Percentiles rank a stretch among this genome's conserved stretches.
These are phyloP conservation scores for Lignosus rhinocerotis DNA, from an alignment of 1,284 basidiomycete genomes.

Conservation along the genomic window DNA sequence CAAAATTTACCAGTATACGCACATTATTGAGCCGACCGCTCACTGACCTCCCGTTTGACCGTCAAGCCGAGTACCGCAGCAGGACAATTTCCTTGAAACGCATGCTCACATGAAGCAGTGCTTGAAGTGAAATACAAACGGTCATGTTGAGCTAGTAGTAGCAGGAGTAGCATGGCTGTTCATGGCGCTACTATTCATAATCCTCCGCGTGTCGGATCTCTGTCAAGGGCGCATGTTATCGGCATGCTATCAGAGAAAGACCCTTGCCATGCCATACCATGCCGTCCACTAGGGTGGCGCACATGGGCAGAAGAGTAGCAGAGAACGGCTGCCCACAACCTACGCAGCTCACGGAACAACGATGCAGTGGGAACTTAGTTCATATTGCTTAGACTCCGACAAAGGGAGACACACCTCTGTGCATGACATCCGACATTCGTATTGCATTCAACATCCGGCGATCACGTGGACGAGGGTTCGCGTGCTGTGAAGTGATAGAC, in stretches of 20 bases:
- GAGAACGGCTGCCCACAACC: neutral
- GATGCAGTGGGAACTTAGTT: neutral
- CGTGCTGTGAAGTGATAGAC: too few relatives aligned
- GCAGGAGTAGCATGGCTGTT: neutral
- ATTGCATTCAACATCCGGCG: too few relatives aligned
- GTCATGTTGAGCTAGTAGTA: neutral
- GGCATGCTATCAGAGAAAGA: neutral
- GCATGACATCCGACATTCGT: neutral
- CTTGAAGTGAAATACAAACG: too few relatives aligned
- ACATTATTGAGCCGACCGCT: too few relatives aligned
- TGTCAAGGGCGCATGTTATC: neutral
- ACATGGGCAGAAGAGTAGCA: neutral
- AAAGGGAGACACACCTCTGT: neutral
- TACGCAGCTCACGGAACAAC: neutral
- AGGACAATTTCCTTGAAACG: too few relatives aligned
- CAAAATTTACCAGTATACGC: too few relatives aligned
- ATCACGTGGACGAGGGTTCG: too few relatives aligned
- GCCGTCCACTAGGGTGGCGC: neutral
- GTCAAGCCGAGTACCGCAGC: too few relatives aligned
- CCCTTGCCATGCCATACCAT: neutral
- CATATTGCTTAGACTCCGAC: neutral
- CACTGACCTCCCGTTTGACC: too few relatives aligned
- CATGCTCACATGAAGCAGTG: neutral
- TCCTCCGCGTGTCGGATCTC: neutral
- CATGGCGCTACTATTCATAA: neutral